Conservation (phyloP, 306 rosid species). For the Prunus mira region DNA sequence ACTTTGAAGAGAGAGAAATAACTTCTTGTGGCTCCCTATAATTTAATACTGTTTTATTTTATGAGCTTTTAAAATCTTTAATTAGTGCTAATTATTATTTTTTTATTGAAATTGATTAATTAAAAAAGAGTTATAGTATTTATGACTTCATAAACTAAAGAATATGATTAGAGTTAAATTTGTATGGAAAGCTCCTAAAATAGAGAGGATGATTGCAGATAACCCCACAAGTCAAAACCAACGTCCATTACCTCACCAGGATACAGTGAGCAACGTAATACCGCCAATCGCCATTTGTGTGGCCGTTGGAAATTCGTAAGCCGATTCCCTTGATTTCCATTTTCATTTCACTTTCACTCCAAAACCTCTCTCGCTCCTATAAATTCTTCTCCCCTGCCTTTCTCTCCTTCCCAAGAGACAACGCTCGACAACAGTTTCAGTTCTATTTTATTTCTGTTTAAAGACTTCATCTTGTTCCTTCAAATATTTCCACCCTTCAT, state of each 20-base stretch:
- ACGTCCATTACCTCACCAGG: constrained; percentile 21
- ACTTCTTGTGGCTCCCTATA: too few relatives aligned
- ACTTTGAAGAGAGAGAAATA: accelerated
- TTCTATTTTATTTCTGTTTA: background rate
- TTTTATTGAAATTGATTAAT: too few relatives aligned
- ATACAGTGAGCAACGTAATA: constrained; percentile 23
- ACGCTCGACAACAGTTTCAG: background rate
- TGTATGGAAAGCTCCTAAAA: too few relatives aligned
- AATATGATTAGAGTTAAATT: too few relatives aligned
- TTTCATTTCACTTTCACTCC: constrained; percentile 2
- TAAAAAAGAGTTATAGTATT: too few relatives aligned
- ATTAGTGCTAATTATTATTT: too few relatives aligned
- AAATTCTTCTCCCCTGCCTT: constrained; percentile 15
- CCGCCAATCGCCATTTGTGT: constrained; percentile 23
- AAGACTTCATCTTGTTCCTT: background rate
- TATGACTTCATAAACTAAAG: too few relatives aligned
- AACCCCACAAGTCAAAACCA: constrained; percentile 21
- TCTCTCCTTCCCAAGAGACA: constrained; percentile 16
- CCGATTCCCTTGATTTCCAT: constrained; percentile 23
- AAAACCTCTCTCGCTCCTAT: constrained; percentile 23
- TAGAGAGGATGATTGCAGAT: too few relatives aligned
- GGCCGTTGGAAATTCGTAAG: constrained; percentile 32
- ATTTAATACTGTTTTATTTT: too few relatives aligned
- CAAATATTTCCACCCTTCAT: background rate
- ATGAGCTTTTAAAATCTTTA: too few relatives aligned